phyloP scores from a whole-genome alignment of 2,329 filamentous ascomycete species.

The Pseudopithomyces chartarum region DNA sequence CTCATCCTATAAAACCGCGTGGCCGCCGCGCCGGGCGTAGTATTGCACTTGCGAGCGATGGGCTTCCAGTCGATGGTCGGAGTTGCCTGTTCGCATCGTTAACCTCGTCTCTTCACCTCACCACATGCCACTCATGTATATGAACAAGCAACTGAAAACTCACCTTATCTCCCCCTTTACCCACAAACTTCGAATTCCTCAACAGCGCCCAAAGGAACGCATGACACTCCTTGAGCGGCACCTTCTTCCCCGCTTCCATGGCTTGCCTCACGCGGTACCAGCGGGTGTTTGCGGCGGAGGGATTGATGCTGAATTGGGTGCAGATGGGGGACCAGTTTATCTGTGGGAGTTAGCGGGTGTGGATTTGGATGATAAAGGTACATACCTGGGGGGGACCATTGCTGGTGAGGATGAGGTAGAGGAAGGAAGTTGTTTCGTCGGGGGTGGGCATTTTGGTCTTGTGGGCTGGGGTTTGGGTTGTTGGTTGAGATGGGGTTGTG shows the following conservation, averaged over 20 bases:
- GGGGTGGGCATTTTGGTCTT: slow-evolving; percentile 32
- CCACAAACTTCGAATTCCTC: slow-evolving; percentile 24
- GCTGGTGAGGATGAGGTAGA: slow-evolving; percentile 37
- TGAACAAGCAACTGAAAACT: too few relatives aligned
- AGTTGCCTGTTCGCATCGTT: too few relatives aligned
- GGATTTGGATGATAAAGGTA: background rate
- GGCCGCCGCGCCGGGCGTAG: slow-evolving; percentile 35
- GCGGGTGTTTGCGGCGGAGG: slow-evolving; percentile 33
- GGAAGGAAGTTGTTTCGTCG: slow-evolving; percentile 34
- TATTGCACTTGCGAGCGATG: slow-evolving; percentile 33
- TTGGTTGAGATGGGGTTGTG: background rate
- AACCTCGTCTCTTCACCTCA: too few relatives aligned
- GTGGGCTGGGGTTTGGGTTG: background rate
- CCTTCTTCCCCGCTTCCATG: slow-evolving; percentile 26
- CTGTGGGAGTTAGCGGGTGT: slow-evolving; percentile 16
- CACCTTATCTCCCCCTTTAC: slow-evolving; percentile 19
- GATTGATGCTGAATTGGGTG: slow-evolving; percentile 29
- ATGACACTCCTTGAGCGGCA: slow-evolving; percentile 17
- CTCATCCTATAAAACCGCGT: slow-evolving; percentile 44
- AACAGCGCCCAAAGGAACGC: slow-evolving; percentile 36
- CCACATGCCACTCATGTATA: too few relatives aligned
- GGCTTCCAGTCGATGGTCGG: slow-evolving; percentile 31
- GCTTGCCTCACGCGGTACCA: slow-evolving; percentile 40
- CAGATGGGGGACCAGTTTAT: slow-evolving; percentile 37
- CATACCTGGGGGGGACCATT: slow-evolving; percentile 27